These are phyloP conservation scores for Colletotrichum coccodes DNA, from an alignment of 2,329 filamentous ascomycete genomes.

Conservation along the genomic window DNA sequence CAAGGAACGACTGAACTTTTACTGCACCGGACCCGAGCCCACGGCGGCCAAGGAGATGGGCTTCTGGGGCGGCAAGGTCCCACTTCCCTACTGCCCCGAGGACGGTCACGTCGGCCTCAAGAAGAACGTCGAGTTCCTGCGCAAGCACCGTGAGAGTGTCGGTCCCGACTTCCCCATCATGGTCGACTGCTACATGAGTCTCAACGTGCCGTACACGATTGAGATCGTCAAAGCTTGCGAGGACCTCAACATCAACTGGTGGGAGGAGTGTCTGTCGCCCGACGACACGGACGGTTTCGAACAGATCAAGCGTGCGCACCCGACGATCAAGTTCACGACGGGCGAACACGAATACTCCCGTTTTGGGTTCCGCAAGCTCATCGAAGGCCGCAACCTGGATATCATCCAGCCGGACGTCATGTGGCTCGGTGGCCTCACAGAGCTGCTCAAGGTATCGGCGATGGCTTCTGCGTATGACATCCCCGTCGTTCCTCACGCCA, in stretches of 20 bases:
- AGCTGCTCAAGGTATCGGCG: slow-evolving; percentile 87
- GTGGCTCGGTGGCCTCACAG: slow-evolving; percentile 95
- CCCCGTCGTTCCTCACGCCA: slow-evolving; percentile 94
- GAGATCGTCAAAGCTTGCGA: slow-evolving; percentile 86
- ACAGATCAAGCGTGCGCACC: slow-evolving; percentile 90
- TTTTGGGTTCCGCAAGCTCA: slow-evolving; percentile 93
- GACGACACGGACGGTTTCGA: slow-evolving; percentile 94
- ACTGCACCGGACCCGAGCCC: slow-evolving; percentile 92
- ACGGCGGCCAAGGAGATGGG: slow-evolving; percentile 84
- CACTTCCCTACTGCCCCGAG: slow-evolving; percentile 88
- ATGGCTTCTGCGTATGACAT: slow-evolving; percentile 95
- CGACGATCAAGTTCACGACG: slow-evolving; percentile 91
- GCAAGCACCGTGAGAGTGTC: slow-evolving; percentile 84
- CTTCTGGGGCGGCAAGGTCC: slow-evolving; percentile 91
- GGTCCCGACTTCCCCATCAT: slow-evolving; percentile 92
- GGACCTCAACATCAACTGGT: slow-evolving; percentile 93
- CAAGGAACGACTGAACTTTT: slow-evolving; percentile 85
- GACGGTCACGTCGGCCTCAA: slow-evolving; percentile 83
- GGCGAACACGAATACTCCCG: slow-evolving; percentile 96
- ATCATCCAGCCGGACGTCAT: slow-evolving; percentile 97
- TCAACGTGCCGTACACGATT: slow-evolving; percentile 93
- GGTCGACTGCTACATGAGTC: slow-evolving; percentile 97
- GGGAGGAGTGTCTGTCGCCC: slow-evolving; percentile 92
- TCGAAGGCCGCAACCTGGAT: slow-evolving; percentile 91
- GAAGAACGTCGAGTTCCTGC: slow-evolving; percentile 91